Percentiles rank a stretch among this genome's conserved stretches.
phyloP scores from a whole-genome alignment of 345 rosid genomes.

The Salix koriyanagi region DNA sequence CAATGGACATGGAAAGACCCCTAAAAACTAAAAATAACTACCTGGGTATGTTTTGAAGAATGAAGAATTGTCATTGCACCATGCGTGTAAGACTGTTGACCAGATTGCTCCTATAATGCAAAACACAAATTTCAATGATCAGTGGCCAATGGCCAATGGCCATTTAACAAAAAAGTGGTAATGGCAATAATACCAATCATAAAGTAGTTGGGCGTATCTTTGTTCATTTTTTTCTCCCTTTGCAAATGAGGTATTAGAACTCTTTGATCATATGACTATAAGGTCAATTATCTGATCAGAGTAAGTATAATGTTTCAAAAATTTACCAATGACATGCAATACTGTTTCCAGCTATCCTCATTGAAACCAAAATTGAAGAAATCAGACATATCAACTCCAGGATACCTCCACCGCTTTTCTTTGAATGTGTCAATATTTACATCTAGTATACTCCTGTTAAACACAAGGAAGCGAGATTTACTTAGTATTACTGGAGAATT shows the following conservation, averaged over 20 bases:
- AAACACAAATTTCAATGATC: not conserved
- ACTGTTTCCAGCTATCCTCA: conserved; percentile 63
- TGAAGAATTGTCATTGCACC: conserved; percentile 14
- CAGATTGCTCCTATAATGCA: conserved; percentile 31
- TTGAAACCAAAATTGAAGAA: conserved; percentile 69
- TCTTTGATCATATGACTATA: too few relatives aligned
- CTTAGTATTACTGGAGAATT: not conserved
- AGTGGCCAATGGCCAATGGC: conserved; percentile 6
- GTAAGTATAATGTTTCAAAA: not conserved
- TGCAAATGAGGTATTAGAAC: too few relatives aligned
- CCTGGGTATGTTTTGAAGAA: conserved; percentile 24
- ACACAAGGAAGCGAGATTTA: not conserved
- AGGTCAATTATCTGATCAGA: not conserved
- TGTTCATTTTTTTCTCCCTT: too few relatives aligned
- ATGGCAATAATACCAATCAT: not conserved
- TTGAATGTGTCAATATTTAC: conserved; percentile 43
- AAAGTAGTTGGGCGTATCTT: too few relatives aligned
- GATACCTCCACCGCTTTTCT: conserved; percentile 61
- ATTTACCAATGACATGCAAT: conserved; percentile 53
- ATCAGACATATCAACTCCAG: conserved; percentile 45
- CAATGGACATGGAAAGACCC: not conserved
- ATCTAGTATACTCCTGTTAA: conserved; percentile 50
- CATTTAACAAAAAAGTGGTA: not conserved
- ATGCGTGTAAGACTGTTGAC: conserved; percentile 20
- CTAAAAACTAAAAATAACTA: conserved; percentile 8